Percentiles rank a stretch among this genome's conserved stretches.
Conservation (phyloP, 306 rosid species). For the Lotus japonicus region DNA sequence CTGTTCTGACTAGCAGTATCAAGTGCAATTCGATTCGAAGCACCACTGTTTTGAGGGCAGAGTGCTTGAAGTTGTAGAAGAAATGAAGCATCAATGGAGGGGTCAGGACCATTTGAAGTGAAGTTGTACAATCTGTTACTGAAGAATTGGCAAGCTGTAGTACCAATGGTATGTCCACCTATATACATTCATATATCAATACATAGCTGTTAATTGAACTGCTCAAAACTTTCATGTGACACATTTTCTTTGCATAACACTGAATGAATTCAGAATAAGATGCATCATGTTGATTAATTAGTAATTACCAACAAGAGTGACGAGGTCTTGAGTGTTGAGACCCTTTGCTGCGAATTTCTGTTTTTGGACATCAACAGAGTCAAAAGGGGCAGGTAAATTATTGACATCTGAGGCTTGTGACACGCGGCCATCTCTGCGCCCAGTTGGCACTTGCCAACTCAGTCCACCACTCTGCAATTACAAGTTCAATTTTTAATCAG, state of each 20-base stretch:
- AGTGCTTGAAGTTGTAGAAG: slow-evolving; percentile 32
- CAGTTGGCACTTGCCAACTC: slow-evolving; percentile 50
- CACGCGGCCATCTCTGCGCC: slow-evolving; percentile 52
- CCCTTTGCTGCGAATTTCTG: slow-evolving; percentile 38
- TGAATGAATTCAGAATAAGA: too few species aligned
- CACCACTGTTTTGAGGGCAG: slow-evolving; percentile 47
- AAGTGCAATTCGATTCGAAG: slow-evolving; percentile 29
- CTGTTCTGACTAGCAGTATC: slow-evolving; percentile 37
- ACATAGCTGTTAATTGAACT: too few species aligned
- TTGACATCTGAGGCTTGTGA: slow-evolving; percentile 38
- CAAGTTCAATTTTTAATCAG: too few species aligned
- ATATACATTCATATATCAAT: neutral
- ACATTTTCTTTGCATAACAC: too few species aligned
- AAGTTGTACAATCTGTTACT: slow-evolving; percentile 48
- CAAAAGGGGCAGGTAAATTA: slow-evolving; percentile 32
- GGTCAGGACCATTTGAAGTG: slow-evolving; percentile 37
- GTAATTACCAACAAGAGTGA: slow-evolving; percentile 57
- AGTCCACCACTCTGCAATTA: slow-evolving; percentile 35
- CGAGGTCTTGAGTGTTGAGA: slow-evolving; percentile 52
- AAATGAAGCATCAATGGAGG: slow-evolving; percentile 40
- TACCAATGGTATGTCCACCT: slow-evolving; percentile 71
- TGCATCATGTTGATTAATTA: too few species aligned
- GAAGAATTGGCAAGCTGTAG: slow-evolving; percentile 42
- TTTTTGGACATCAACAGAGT: slow-evolving; percentile 36
- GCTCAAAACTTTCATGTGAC: too few species aligned